These are phyloP conservation scores for Lepidium campestre DNA, from an alignment of 441 rosid genomes.

Conservation along the genomic window DNA sequence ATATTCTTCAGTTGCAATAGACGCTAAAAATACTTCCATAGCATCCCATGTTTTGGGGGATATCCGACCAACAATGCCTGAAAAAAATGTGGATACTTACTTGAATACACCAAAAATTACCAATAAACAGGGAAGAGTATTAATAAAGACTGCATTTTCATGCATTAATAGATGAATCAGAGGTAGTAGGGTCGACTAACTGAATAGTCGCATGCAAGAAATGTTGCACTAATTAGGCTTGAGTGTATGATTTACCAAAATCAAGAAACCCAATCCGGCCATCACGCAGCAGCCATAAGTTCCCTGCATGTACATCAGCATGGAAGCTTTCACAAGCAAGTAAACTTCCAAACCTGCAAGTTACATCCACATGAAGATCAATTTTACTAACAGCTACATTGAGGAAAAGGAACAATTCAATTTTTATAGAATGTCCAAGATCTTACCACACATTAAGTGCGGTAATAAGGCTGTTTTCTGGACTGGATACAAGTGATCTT, in stretches of 20 bases:
- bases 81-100: neutral
- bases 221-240: neutral
- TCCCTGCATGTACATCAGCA: constrained; percentile 99
- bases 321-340: constrained; percentile 95
- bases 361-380: neutral
- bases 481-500: constrained; percentile 82
- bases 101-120: constrained; percentile 13
- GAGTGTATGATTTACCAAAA: constrained; percentile 56
- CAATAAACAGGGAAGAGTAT: neutral
- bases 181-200: neutral
- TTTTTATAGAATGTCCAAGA: neutral
- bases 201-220: neutral
- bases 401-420: neutral
- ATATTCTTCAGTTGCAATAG: constrained; percentile 81
- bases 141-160: neutral
- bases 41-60: constrained; percentile 96
- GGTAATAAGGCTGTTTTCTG: constrained; percentile 86
- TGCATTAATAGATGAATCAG: neutral
- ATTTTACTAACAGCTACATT: neutral
- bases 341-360: constrained; percentile 92
- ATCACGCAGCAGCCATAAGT: constrained; percentile 91
- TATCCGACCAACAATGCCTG: constrained; percentile 98
- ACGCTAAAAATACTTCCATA: constrained; percentile 82
- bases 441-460: constrained; percentile 96
- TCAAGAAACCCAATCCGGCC: constrained; percentile 99